These are phyloP conservation scores for Aureobasidium sp. DNA, from an alignment of 2,329 filamentous ascomycete genomes.

Conservation along the genomic window DNA sequence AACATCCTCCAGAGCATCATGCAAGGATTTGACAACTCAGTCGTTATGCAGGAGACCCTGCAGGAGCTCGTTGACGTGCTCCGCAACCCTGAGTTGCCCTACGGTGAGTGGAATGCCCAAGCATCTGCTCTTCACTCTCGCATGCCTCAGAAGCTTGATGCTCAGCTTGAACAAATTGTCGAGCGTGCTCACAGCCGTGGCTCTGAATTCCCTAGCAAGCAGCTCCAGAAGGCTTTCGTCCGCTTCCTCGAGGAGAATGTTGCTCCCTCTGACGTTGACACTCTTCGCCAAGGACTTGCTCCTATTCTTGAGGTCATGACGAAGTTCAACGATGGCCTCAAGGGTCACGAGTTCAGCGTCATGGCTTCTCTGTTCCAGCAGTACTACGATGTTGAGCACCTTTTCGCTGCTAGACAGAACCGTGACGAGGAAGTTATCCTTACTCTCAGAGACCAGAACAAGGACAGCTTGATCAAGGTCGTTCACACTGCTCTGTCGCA, in stretches of 20 bases:
- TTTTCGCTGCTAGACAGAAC: slow-evolving; percentile 76
- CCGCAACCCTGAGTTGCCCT: slow-evolving; percentile 82
- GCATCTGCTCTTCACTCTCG: slow-evolving; percentile 94
- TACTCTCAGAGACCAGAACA: slow-evolving; percentile 90
- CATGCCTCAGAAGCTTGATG: slow-evolving; percentile 90
- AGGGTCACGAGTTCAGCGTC: slow-evolving; percentile 78
- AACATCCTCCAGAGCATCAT: slow-evolving; percentile 82
- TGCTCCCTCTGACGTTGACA: slow-evolving; percentile 61
- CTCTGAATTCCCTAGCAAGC: slow-evolving; percentile 85
- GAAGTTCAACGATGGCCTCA: slow-evolving; percentile 78
- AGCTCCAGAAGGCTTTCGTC: slow-evolving; percentile 71
- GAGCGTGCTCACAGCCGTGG: slow-evolving; percentile 73
- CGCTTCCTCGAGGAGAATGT: slow-evolving; percentile 89
- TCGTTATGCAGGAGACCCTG: slow-evolving; percentile 83
- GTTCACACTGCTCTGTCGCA: slow-evolving; percentile 89
- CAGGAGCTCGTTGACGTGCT: slow-evolving; percentile 87
- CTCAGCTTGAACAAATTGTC: slow-evolving; percentile 73
- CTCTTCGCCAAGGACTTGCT: slow-evolving; percentile 64
- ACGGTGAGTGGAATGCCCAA: slow-evolving; percentile 92
- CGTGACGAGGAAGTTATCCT: slow-evolving; percentile 93
- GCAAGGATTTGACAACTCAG: slow-evolving; percentile 90
- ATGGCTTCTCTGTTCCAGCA: slow-evolving; percentile 72
- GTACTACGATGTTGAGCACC: slow-evolving; percentile 75
- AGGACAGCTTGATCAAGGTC: slow-evolving; percentile 79
- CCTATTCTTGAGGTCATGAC: slow-evolving; percentile 73